Evolutionary conservation across 2,329 filamentous ascomycete species (phyloP).

Genomic region (Graphilbum ipis-grandicollis): DNA sequence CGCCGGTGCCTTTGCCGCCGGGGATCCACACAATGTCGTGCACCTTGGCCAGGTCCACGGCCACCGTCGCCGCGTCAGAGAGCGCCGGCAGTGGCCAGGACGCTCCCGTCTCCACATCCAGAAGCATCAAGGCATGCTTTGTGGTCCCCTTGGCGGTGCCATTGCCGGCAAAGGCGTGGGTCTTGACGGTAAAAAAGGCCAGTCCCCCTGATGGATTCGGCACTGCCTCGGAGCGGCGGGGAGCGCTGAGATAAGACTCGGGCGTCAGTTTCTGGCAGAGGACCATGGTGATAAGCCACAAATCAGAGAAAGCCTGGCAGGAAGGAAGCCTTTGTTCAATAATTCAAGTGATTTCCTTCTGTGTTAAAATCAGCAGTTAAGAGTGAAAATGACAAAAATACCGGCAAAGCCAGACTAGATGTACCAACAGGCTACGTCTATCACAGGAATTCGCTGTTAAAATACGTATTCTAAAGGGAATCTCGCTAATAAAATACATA

Average conservation of each 20-base stretch:
- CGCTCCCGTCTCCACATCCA: conserved; percentile 15
- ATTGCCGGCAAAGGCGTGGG: conserved; percentile 15
- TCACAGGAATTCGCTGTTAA: no score
- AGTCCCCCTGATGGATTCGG: conserved; percentile 20
- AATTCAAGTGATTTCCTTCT: no score
- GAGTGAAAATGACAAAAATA: no score
- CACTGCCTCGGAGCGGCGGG: conserved; percentile 13
- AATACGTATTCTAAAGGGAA: no score
- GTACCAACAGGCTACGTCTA: no score
- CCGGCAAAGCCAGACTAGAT: no score
- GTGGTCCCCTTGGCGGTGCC: conserved; percentile 6
- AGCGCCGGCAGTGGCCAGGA: conserved; percentile 7
- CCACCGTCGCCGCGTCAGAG: conserved; percentile 1
- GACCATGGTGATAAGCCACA: no score
- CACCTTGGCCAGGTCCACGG: conserved; percentile 13
- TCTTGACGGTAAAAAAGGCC: conserved; percentile 19
- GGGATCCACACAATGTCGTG: conserved; percentile 21
- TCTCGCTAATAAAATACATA: no score
- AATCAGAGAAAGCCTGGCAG: no score
- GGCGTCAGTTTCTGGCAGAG: conserved; percentile 10
- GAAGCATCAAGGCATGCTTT: conserved; percentile 17
- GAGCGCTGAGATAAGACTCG: conserved; percentile 9
- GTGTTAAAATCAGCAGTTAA: no score
- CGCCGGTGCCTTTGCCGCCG: conserved; percentile 4
- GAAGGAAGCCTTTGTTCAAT: no score